Base-by-base conservation (phyloP, 805 yeast species). In the Wickerhamiella azymoides region DNA sequence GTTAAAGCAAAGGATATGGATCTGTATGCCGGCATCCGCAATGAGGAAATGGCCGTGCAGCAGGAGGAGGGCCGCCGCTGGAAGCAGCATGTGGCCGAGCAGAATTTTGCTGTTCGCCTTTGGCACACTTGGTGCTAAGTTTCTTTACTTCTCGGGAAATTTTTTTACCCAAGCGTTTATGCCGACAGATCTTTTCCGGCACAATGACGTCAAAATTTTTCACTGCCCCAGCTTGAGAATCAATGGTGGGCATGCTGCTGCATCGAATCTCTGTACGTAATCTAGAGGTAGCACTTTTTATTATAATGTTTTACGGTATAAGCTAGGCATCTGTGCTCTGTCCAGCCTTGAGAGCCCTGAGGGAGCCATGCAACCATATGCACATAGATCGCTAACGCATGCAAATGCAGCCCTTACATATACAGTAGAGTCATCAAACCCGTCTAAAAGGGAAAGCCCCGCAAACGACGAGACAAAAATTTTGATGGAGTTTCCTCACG, bases 11-110 rank as follows among this genome's bases (percentile, higher is more conserved):
- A 59, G 21, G 76, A 75, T 37, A 67, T 78, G 57, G 84, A 78
- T 54, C 67, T 79, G 35, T 78, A 74, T 50, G 67, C 77, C 25
- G 83, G 84, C 43, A 68, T 79, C 63, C 72, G 77, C 54, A 74
- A 71, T 32, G 57, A 69, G 24, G 81, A 77, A 57, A 54, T 72
- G 50, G 80, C 76, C 6, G 40, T 24, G 17, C 26, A 43, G 40
- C 68, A 63, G 52, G 78, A 73, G 57, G 80, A 78, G 57, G 59
- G 76, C 44, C 70, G 67, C 26, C 55, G 66, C 37, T 60, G 74
- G 49, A 70, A 63, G 48, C 73, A 72, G 53, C 78, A 73, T 54
- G 61, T 74, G 44, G 72, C 71, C 14, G 77, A 71, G 53, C 80
- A 73, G 54, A 66, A 66, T 11, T 17, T 35, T 17, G 19, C 24